Evolutionary conservation across 306 rosid genomes (phyloP), one percentile per base, ranked within the genome.

Genomic region (Quercus cerris): DNA sequence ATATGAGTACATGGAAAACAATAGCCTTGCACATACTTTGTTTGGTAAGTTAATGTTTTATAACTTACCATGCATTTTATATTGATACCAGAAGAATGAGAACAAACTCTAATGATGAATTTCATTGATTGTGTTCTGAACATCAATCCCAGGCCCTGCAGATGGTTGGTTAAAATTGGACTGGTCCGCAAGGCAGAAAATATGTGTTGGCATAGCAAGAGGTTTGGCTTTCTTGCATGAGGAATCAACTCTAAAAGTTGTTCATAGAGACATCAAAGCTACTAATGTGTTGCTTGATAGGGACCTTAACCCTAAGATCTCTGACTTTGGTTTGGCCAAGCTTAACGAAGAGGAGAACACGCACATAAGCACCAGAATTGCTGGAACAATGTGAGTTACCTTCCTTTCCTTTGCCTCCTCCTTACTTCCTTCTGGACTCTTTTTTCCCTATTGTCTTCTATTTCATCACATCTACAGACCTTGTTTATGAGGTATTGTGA

Each of bases 321-420:
- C 97, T 0, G 97, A 93, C 85, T 91, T 93, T 19, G 97, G 97
- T 54, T 85, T 93, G 85, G 96, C 97, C 66, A 91, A 78, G 86
- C 97, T 85, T 12, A 68, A 91, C 20, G 97, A 93, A 73, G 88
- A 81, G 72, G 97, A 81, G 76, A 91, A 91, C 86, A 82, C 92
- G 2, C 96, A 93, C 81, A 89, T 93, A 73, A 93, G 87, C 73
- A 93, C 97, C 67, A 84, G 90, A 74, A 82, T 93, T 27, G 94
- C 97, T 0, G 97, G 97, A 77, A 93, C 72, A 3, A 68, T 68
- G 72, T 68, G 8, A 68, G 52, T 49, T 31, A 19, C 17, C 52
- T 35, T 68, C 23, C 17, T 23, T 20, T 59, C 30, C 22, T 13
- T 59, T 59, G 25, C 30, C 31, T 4, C 13, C 13, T 17, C 28